Evolutionary conservation across 2,329 filamentous ascomycete species (phyloP), one percentile per base, ranked within the genome.

Genomic region (Cladosporium austrohemisphaericum): DNA sequence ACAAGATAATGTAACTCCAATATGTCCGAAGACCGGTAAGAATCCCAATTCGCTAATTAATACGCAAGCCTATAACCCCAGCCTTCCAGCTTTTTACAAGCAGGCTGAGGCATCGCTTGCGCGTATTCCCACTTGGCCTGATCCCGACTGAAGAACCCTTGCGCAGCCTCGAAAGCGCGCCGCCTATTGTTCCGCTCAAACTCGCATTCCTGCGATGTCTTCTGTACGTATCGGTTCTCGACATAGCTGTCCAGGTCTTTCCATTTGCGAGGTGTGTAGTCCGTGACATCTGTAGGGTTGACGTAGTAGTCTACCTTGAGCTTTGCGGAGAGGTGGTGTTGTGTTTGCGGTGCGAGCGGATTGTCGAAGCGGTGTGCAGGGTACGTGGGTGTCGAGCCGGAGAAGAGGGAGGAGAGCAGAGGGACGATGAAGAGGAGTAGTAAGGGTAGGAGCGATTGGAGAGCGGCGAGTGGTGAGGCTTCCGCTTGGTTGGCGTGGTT

Each of bases 141-240:
- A 61, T 96, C 89, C 49, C 83, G 81, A 67, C 82, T 90, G 63
- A 95, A 89, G 86, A 90, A 95, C 3, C 91, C 91, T 59, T 86
- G 82, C 0, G 91, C 90, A 40, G 88, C 84, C 55, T 95, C 83
- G 54, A 83, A 75, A 68, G 90, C 74, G 55, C 82, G 76, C 63
- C 83, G 78, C 67, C 84, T 79, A 44, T 78, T 73, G 40, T 78
- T 71, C 54, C 80, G 72, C 71, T 98, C 91, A 49, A 75, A 74
- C 55, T 92, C 85, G 70, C 93, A 98, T 62, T 85, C 77, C 50
- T 76, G 74, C 41, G 79, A 79, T 45, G 96, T 69, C 28, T 77
- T 76, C 43, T 80, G 76, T 32, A 95, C 74, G 55, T 87, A 88
- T 31, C 81, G 80, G 3, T 79, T 70, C 66, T 97, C 92, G 38